Percentiles rank a stretch among this genome's conserved stretches.
Conservation (phyloP, 805 yeast species). For the Ogataea ganodermae region DNA sequence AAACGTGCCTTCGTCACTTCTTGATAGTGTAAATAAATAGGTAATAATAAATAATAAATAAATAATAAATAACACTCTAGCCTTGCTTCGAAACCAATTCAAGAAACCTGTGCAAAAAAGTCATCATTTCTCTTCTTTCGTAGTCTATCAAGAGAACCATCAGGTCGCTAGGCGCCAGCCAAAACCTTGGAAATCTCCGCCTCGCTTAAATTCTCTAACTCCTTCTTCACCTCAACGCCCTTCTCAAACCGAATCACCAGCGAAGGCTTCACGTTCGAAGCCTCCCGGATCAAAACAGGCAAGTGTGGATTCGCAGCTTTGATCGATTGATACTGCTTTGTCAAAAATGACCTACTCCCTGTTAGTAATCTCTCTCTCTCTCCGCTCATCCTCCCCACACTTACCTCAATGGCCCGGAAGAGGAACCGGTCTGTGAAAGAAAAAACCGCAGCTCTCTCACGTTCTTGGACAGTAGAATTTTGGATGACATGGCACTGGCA, state of each 20-base stretch:
- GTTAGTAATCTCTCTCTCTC: not conserved
- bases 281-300: slow-evolving; percentile 80
- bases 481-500: slow-evolving; percentile 23
- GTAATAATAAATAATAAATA: too few relatives aligned
- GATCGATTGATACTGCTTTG: slow-evolving; percentile 64
- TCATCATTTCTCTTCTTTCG: too few relatives aligned
- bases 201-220: slow-evolving; percentile 49
- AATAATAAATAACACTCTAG: too few relatives aligned
- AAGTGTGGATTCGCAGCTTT: slow-evolving; percentile 62
- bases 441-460: slow-evolving; percentile 82
- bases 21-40: too few relatives aligned
- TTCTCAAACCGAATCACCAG: slow-evolving; percentile 72
- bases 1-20: too few relatives aligned
- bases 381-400: slow-evolving; percentile 6
- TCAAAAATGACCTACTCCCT: slow-evolving; percentile 55
- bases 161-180: not conserved
- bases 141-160: too few relatives aligned
- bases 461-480: slow-evolving; percentile 44
- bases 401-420: slow-evolving; percentile 61
- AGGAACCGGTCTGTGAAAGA: slow-evolving; percentile 75
- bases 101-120: too few relatives aligned
- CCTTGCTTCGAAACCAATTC: too few relatives aligned
- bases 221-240: slow-evolving; percentile 52
- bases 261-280: slow-evolving; percentile 69
- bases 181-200: slow-evolving; percentile 43